Base-by-base conservation (phyloP, 2,329 filamentous ascomycete species). In the Ustulina deusta region DNA sequence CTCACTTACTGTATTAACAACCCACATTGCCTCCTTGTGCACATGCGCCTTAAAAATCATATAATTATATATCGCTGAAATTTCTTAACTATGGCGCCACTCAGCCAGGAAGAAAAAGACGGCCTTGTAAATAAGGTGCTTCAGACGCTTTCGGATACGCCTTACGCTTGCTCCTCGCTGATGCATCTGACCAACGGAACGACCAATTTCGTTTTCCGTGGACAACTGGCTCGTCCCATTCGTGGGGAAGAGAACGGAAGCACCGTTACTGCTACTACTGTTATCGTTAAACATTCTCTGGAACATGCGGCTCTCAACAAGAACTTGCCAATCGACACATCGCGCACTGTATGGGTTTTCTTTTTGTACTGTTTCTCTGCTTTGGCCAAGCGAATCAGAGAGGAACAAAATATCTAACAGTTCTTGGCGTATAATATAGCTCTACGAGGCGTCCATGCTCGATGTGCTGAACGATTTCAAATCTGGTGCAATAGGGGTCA, bases 131-230 rank as follows among this genome's bases (percentile, higher is more conserved):
- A 32, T 49, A 61, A 52, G 11, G 61, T 66, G 17, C 38, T 6
- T 46, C 51, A 40, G 15, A 54, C 36, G 27, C 52, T 69, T 34
- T 54, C 52, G 22, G 40, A 62, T 7, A 65, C 63, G 6, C 38
- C 34, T 13, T 82, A 80, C 60, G 75, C 75, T 15, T 82, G 79
- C 71, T 76, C 79, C 0, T 73, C 73, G 0, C 72, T 82, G 29
- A 74, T 65, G 1, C 72, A 72, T 13, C 68, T 83, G n/a, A 79
- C 72, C n/a, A 78, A 78, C 10, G 81, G 81, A 20, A 81, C 78
- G 2, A 77, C 78, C 62, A 83, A 83, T 68, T 81, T 81, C 61
- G 77, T 83, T 32, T 83, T 78, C 63, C 80, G 81, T 10, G 81
- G 81, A n/a, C 70, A 57, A 15, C 75, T 81, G 2, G 15, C 48